Evolutionary conservation across 2,329 filamentous ascomycete genomes (phyloP).

Genomic region (Leptographium flavum): DNA sequence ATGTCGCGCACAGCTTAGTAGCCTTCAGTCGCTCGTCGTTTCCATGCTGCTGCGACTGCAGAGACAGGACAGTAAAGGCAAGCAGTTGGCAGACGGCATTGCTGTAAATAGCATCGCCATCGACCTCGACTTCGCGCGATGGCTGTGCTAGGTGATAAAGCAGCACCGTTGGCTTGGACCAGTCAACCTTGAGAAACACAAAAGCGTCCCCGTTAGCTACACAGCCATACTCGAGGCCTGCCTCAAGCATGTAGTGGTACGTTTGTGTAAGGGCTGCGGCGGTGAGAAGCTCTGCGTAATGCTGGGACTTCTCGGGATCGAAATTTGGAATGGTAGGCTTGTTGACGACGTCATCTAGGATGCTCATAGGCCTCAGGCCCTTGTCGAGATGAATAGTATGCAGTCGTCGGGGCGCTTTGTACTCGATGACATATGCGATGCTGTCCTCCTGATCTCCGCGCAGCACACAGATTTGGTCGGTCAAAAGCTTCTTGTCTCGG

Average conservation of each 20-base stretch:
- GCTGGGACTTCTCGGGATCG: background rate
- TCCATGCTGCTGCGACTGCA: conserved; percentile 9
- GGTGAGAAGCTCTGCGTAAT: conserved; percentile 10
- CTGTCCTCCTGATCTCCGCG: conserved; percentile 7
- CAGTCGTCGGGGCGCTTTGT: conserved; percentile 34
- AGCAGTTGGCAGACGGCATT: conserved; percentile 18
- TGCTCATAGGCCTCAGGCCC: conserved; percentile 26
- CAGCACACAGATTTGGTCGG: conserved; percentile 20
- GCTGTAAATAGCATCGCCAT: conserved; percentile 11
- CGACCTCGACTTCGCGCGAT: conserved; percentile 12
- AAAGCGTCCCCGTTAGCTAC: conserved; percentile 28
- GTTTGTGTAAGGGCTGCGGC: conserved; percentile 30
- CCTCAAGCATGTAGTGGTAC: conserved; percentile 34
- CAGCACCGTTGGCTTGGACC: conserved; percentile 13
- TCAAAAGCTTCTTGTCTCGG: conserved; percentile 13
- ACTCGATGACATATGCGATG: conserved; percentile 23
- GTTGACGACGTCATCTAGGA: conserved; percentile 20
- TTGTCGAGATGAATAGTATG: conserved; percentile 24
- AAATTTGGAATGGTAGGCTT: conserved; percentile 14
- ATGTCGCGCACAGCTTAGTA: background rate
- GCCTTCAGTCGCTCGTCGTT: conserved; percentile 11
- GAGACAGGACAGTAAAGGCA: conserved; percentile 17
- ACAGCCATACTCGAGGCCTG: conserved; percentile 27
- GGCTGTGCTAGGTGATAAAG: conserved; percentile 20
- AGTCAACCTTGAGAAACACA: conserved; percentile 23